A percentile compares a stretch with the other conserved stretches of the same genome.
Evolutionary conservation across 1,139 yeast species (phyloP).

Genomic region (Fermentozyma sake): DNA sequence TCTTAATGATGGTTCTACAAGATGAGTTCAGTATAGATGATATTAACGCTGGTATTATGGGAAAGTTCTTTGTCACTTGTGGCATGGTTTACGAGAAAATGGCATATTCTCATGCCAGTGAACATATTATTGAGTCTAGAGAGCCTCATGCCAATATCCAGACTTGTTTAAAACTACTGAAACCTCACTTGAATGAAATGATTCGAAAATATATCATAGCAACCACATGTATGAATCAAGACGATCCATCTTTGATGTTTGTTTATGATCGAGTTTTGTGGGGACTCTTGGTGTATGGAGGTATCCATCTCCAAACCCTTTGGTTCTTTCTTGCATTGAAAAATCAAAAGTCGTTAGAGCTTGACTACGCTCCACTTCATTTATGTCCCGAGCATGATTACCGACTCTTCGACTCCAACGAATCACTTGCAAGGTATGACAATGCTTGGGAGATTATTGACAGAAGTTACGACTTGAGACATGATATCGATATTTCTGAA

Average conservation of each 20-base stretch:
- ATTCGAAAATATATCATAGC: too few relatives aligned
- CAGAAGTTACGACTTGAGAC: too few relatives aligned
- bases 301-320: constrained; percentile 34
- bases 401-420: constrained; percentile 10
- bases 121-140: too few relatives aligned
- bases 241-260: constrained; percentile 30
- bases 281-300: constrained; percentile 41
- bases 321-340: constrained; percentile 36
- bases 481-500: too few relatives aligned
- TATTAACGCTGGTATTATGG: constrained; percentile 13
- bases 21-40: constrained; percentile 10
- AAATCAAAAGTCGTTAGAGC: constrained; percentile 20
- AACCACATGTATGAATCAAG: too few relatives aligned
- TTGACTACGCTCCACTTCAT: constrained; percentile 21
- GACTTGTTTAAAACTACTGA: too few relatives aligned
- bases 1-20: background rate
- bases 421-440: constrained; percentile 10
- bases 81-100: constrained; percentile 18
- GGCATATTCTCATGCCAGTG: constrained; percentile 8
- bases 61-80: constrained; percentile 14
- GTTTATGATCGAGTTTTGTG: constrained; percentile 35
- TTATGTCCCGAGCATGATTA: constrained; percentile 12
- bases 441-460: constrained; percentile 23
- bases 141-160: too few relatives aligned
- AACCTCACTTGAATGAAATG: too few relatives aligned